Conservation (phyloP, 306 rosid genomes). For the Senna siamea region DNA sequence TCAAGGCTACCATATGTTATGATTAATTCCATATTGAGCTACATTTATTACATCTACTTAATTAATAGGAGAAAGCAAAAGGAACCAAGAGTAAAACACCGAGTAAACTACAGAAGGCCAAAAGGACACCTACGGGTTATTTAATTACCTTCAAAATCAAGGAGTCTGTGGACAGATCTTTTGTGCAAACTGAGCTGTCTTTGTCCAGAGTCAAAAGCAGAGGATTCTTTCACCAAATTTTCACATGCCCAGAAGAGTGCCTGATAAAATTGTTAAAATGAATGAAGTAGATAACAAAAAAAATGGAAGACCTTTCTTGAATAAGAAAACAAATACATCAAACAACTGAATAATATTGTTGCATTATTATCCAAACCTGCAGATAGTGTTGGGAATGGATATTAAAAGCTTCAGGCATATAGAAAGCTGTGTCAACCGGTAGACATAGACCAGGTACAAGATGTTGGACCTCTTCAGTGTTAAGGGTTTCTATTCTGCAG, state of each 20-base stretch:
- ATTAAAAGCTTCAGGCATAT: conserved; percentile 89
- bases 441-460: conserved; percentile 61
- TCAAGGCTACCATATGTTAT: conserved; percentile 16
- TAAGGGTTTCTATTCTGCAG: conserved; percentile 75
- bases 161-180: conserved; percentile 57
- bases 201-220: conserved; percentile 48
- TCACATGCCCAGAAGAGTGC: conserved; percentile 77
- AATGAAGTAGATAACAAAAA: not conserved
- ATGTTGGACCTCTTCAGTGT: conserved; percentile 55
- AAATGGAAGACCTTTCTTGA: not conserved
- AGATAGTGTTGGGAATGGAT: conserved; percentile 72
- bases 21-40: not conserved
- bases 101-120: conserved; percentile 23
- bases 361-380: conserved; percentile 54
- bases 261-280: conserved; percentile 47
- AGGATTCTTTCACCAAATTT: conserved; percentile 58
- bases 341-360: not conserved
- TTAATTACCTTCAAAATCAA: conserved; percentile 75
- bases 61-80: conserved; percentile 10
- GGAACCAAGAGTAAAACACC: not conserved
- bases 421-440: conserved; percentile 70
- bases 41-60: conserved; percentile 7
- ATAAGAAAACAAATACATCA: not conserved
- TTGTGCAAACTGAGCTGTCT: conserved; percentile 62
- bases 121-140: conserved; percentile 22